A percentile compares a stretch with the other conserved stretches of the same genome.
Evolutionary conservation across 306 rosid genomes (phyloP).

Genomic region (Cicer chorassanicum): DNA sequence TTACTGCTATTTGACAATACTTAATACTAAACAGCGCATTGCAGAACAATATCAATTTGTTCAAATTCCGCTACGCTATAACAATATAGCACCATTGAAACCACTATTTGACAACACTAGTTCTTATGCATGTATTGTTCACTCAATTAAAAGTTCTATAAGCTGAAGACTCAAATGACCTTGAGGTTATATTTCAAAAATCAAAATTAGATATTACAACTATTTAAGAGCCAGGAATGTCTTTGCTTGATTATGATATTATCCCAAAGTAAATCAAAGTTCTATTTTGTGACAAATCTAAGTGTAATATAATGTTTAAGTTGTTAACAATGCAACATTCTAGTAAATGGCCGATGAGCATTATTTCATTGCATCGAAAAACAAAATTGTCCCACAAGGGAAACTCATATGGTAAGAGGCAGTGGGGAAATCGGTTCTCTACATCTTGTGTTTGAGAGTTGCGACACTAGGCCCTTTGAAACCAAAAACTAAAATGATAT

Average conservation of each 20-base stretch:
- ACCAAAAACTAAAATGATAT: conserved; percentile 20
- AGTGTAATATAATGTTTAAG: neutral
- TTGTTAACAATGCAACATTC: neutral
- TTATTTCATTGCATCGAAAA: conserved; percentile 17
- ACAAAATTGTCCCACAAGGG: too few species aligned
- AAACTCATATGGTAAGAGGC: too few species aligned
- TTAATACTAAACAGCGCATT: too few species aligned
- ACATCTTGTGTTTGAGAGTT: too few species aligned
- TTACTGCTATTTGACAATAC: too few species aligned
- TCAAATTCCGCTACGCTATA: too few species aligned
- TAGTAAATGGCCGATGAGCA: conserved; percentile 2
- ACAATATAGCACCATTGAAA: too few species aligned
- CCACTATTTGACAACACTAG: too few species aligned
- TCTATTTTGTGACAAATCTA: neutral
- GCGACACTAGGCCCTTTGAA: too few species aligned
- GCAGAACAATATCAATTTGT: too few species aligned
- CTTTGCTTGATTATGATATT: conserved; percentile 1
- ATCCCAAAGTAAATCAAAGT: conserved; percentile 2
- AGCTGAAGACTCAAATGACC: neutral
- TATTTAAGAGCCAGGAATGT: neutral
- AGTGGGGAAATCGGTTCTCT: too few species aligned
- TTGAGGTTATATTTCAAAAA: conserved; percentile 11
- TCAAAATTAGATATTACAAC: neutral
- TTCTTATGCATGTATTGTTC: neutral
- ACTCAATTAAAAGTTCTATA: conserved; percentile 15